Conservation (phyloP, 768 basidiomycete genomes). For the Boletus sp. region DNA sequence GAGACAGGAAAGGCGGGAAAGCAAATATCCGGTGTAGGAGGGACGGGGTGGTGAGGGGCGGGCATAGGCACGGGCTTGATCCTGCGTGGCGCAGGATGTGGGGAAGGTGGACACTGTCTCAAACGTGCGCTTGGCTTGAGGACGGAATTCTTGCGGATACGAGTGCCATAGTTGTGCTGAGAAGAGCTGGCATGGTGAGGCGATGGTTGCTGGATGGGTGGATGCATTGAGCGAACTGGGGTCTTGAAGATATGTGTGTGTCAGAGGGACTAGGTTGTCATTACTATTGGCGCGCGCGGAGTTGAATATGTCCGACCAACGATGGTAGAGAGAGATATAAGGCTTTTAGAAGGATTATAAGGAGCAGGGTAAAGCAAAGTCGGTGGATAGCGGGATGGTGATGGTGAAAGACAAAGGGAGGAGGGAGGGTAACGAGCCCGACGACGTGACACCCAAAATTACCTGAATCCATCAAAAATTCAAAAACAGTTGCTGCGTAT, state of each 20-base stretch:
- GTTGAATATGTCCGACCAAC: conserved; percentile 29
- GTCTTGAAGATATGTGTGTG: conserved; percentile 12
- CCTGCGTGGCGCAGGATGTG: conserved; percentile 32
- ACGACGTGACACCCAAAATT: conserved; percentile 30
- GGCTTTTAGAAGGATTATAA: conserved; percentile 14
- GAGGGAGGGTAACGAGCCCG: conserved; percentile 19
- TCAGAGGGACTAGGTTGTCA: conserved; percentile 19
- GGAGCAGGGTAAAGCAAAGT: conserved; percentile 8
- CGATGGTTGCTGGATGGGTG: conserved; percentile 10
- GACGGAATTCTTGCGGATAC: conserved; percentile 49
- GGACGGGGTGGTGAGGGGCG: conserved; percentile 17
- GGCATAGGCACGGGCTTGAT: conserved; percentile 32
- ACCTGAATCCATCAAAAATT: conserved; percentile 32
- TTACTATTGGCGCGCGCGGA: conserved; percentile 13
- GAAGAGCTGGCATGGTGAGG: conserved; percentile 9
- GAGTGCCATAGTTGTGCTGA: conserved; percentile 48
- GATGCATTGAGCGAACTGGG: conserved; percentile 14
- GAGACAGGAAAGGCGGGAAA: conserved; percentile 55
- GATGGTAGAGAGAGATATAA: conserved; percentile 17
- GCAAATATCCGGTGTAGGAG: conserved; percentile 15
- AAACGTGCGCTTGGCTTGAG: conserved; percentile 53
- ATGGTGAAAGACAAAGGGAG: conserved; percentile 29
- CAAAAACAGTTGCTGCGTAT: conserved; percentile 32
- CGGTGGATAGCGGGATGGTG: conserved; percentile 21
- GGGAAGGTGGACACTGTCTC: conserved; percentile 41